Base-by-base conservation (phyloP, 31 red algal species). In the Asparagopsis taxiformis region DNA sequence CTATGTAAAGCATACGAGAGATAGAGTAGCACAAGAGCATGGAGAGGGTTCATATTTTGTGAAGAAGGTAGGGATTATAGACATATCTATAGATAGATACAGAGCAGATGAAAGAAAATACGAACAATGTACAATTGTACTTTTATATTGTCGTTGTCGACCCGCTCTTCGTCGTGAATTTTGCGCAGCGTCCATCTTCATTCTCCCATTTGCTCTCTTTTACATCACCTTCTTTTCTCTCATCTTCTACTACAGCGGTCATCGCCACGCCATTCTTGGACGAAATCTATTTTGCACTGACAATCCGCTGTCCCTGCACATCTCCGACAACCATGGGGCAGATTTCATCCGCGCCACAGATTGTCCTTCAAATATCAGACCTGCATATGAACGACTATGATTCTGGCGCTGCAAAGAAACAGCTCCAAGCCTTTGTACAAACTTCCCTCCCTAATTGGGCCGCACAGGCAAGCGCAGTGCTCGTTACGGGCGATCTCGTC, bases 401-500 rank as follows among this genome's bases (percentile, higher is more conserved):
- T 8, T n/a, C 35, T 3, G 52, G 62, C 26, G 20, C 16, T 13
- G 25, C 70, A 3, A 76, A 75, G 28, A 33, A 34, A 2, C 54
- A 30, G 22, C 16, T 86, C 31, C 49, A 53, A n/a, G 19, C 15
- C 33, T 86, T 86, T 24, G 51, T 22, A 19, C 31, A 57, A n/a
- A 19, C 70, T 2, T 39, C 58, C 29, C 68, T 84, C 3, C 79
- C 79, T 3, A 41, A 38, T 8, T 84, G 54, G 55, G 67, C 26
- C 17, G 31, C 41, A 1, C 32, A 38, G 29, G 57, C 65, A 32
- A 24, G 38, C 68, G 79, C 68, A 1, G 31, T 86, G 1, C 33
- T 76, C 35, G 60, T 86, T 43, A 69, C 82, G 2, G 82, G 82
- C 16, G 82, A 86, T 49, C 82, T 86, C 17, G 82, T 86, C 49